Evolutionary conservation across 2,329 filamentous ascomycete species (phyloP), one percentile per base, ranked within the genome.

Genomic region (Aphanocladium album): DNA sequence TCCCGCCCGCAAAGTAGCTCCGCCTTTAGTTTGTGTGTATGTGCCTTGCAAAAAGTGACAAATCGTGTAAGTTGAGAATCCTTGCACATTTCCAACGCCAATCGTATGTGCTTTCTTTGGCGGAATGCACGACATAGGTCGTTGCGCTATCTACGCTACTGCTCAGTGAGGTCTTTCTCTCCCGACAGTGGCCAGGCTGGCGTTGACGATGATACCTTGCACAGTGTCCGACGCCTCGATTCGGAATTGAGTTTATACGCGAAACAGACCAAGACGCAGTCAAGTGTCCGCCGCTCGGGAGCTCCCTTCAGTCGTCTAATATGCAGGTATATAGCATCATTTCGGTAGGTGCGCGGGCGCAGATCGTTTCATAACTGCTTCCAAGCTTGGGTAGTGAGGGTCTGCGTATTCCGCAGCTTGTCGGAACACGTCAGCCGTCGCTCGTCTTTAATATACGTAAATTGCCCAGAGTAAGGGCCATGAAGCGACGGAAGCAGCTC

Each of bases 81-180:
- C 45, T 58, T 58, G 46, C 56, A 58, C 50, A 11, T 45, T 30
- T 9, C 27, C 23, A 25, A 35, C 30, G 54, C 39, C 17, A n/a
- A 56, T 46, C 53, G n/a, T 23, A 11, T 27, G 3, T 33, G 37
- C 23, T 45, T 45, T 50, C 33, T 49, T 39, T 50, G 55, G 30
- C 43, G 46, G 56, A n/a, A 58, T 51, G 46, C 56, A 58, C 56
- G 56, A 58, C 56, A 58, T 50, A 17, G 21, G 21, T 21, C 23
- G 23, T n/a, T 25, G 16, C 19, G 14, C 25, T 16, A 35, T 11
- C n/a, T 39, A 30, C 30, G 30, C 30, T 37, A 21, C 49, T 8
- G 30, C 5, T 16, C 19, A 7, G 49, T 12, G 9, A n/a, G n/a
- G n/a, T 19, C 8, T 5, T 33, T 3, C 46, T 37, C 6, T 6